phyloP scores from a whole-genome alignment of 2,329 filamentous ascomycete genomes.

The Fusarium albosuccineum region DNA sequence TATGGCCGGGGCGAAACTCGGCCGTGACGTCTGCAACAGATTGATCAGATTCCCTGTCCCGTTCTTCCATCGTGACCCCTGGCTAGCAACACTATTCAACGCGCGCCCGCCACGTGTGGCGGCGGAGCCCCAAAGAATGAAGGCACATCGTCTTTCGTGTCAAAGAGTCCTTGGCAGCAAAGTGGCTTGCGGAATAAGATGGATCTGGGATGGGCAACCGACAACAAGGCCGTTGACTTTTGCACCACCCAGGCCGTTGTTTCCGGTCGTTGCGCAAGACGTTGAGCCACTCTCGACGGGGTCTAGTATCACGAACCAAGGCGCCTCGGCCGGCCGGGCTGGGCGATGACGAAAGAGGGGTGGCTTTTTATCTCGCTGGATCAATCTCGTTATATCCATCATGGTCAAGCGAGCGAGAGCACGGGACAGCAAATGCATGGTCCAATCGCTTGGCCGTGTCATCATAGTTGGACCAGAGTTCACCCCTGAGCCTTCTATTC shows the following conservation, averaged over 20 bases:
- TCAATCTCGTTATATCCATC: background rate
- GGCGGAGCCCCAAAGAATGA: constrained; percentile 4
- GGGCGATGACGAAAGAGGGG: too few species aligned
- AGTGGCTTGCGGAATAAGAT: background rate
- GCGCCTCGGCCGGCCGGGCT: constrained; percentile 13
- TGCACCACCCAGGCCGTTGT: constrained; percentile 15
- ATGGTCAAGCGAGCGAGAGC: background rate
- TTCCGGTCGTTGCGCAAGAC: constrained; percentile 10
- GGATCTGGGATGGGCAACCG: constrained; percentile 1
- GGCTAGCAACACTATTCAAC: background rate
- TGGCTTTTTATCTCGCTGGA: background rate
- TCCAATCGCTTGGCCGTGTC: background rate
- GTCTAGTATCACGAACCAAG: constrained; percentile 12
- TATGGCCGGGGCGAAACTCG: background rate
- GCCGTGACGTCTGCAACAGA: background rate
- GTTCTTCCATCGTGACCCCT: constrained; percentile 6
- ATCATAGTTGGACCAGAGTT: background rate
- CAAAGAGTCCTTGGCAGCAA: background rate
- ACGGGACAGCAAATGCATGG: background rate
- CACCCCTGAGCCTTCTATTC: constrained; percentile 3
- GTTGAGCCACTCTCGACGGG: constrained; percentile 7
- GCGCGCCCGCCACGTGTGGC: constrained; percentile 7
- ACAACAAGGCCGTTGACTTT: constrained; percentile 12
- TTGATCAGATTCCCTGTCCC: background rate
- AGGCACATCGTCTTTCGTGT: background rate